Evolutionary conservation across 768 basidiomycete genomes (phyloP).

Genomic region (Tylopilus sp.): DNA sequence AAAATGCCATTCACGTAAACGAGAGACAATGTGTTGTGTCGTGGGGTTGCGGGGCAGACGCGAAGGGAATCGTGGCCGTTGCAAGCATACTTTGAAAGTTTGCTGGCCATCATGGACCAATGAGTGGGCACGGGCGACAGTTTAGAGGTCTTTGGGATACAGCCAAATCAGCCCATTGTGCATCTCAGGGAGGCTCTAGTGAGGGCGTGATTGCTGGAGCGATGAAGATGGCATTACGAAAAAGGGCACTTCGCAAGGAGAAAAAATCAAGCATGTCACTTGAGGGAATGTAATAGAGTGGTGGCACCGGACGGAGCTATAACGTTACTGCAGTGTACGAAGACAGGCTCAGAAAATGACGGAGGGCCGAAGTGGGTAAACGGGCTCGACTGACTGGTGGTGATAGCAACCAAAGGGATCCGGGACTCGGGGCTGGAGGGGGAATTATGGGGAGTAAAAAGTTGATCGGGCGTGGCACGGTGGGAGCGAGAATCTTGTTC

Average conservation of each 20-base stretch:
- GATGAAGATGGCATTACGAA: constrained; percentile 6
- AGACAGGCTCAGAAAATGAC: neutral
- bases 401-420: constrained; percentile 1
- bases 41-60: neutral
- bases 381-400: constrained; percentile 6
- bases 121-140: constrained; percentile 1
- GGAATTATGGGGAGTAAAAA: neutral
- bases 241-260: neutral
- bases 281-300: neutral
- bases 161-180: constrained; percentile 10
- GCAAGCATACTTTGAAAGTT: neutral
- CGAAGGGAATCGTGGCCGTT: neutral
- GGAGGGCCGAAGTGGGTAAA: neutral
- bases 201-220: constrained; percentile 7
- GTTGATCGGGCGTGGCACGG: constrained; percentile 20
- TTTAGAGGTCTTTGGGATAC: constrained; percentile 17
- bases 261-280: neutral
- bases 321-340: neutral
- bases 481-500: constrained; percentile 6
- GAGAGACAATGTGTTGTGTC: neutral
- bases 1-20: neutral
- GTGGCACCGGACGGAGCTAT: constrained; percentile 18
- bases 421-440: neutral
- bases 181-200: constrained; percentile 10
- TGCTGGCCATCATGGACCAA: constrained; percentile 9